Base-by-base conservation (phyloP, 441 rosid genomes). In the Macaranga tanarius region DNA sequence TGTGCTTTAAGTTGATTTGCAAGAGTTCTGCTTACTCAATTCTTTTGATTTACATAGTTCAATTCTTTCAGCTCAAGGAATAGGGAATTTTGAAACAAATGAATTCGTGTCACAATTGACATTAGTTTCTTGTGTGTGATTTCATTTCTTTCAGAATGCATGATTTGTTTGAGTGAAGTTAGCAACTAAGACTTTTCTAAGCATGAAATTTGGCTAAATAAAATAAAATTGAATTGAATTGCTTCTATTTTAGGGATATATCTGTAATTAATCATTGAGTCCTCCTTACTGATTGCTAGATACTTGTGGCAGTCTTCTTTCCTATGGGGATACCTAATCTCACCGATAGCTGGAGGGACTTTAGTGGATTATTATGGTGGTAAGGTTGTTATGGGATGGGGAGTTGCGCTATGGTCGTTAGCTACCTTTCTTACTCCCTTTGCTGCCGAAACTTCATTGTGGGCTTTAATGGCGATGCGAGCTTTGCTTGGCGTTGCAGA, bases 391-490 rank as follows among this genome's bases (percentile, higher is more conserved):
- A 92, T 95, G 99, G 96, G 86, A 56, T 91, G 92, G 83, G 99
- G 99, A 15, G 99, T 95, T 25, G 88, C 95, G 4, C 61, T 91
- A 80, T 95, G 99, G 99, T 95, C 99, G 0, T 72, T 88, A 62
- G 97, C 97, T 40, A 95, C 99, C 20, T 92, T 95, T 63, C 90
- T 92, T 56, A 95, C 94, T 10, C 99, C 99, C 10, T 95, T 95
- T 95, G 99, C 99, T 10, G 96, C 97, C 23, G 97, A 95, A 70
- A 77, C 88, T 67, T 90, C 94, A 42, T 60, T 92, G 38, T 83
- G 81, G 82, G 89, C 94, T 28, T 83, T 95, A 7, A 96, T 95
- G 56, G 87, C 86, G 13, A 76, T 84, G 73, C 86, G 97, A 71
- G 94, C 92, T 38, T 74, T 85, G 83, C 93, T 95, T 68, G 99